A percentile compares a stretch with the other conserved stretches of the same genome.
phyloP scores from a whole-genome alignment of 164 flowering plant genomes.

The Dillenia turbinata region DNA sequence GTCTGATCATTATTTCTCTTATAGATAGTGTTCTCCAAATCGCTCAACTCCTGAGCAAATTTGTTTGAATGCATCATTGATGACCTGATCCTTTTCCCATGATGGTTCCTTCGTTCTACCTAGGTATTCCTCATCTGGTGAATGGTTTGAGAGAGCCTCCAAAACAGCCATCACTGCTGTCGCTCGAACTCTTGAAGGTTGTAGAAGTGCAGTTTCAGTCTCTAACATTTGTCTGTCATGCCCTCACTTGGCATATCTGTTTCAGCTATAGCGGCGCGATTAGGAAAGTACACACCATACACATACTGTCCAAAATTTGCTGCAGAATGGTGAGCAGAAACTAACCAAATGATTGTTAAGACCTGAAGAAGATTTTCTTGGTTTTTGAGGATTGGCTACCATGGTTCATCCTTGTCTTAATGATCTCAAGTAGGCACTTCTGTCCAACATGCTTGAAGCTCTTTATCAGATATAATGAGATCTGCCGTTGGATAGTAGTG shows the following conservation, averaged over 20 bases:
- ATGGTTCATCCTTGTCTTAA: conserved; percentile 29
- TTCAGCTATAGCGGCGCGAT: conserved; percentile 19
- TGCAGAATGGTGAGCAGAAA: conserved; percentile 29
- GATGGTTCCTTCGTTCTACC: conserved; percentile 22
- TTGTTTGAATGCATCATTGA: conserved; percentile 24
- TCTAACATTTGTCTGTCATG: conserved; percentile 3
- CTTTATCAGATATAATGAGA: conserved; percentile 16
- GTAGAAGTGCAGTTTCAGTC: conserved; percentile 19
- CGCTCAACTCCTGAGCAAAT: conserved; percentile 21
- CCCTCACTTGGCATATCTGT: conserved; percentile 22
- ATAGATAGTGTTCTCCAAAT: conserved; percentile 34
- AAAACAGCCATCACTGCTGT: conserved; percentile 32
- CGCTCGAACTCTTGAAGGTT: conserved; percentile 33
- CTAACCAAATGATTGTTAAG: conserved; percentile 30
- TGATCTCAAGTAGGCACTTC: conserved; percentile 29
- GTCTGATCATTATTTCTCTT: conserved; percentile 22
- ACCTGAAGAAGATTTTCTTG: conserved; percentile 14
- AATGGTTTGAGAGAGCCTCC: conserved; percentile 33
- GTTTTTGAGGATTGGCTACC: conserved; percentile 30
- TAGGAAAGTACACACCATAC: conserved; percentile 27
- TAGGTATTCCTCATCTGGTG: conserved; percentile 40
- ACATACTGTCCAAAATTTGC: conserved; percentile 32
- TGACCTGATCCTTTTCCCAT: conserved; percentile 17
- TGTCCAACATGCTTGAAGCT: conserved; percentile 25
- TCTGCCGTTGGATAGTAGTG: conserved; percentile 11